Evolutionary conservation across 148 eudicot species (phyloP), one percentile per base, ranked within the genome.

Genomic region (Rhododendron molle): DNA sequence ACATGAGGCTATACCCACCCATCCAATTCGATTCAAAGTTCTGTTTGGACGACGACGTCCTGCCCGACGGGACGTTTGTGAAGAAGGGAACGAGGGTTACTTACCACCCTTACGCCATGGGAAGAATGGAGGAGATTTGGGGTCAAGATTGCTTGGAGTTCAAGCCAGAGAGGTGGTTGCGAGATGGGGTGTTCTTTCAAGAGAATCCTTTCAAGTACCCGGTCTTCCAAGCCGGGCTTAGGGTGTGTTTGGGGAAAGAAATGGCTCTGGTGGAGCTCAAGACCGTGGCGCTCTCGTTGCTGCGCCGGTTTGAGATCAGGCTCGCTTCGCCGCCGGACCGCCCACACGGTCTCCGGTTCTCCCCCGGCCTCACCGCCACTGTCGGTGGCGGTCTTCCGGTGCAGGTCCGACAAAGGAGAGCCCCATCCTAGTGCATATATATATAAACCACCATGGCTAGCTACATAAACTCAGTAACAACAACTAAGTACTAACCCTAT

Each of bases 91-190:
- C 84, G n/a, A 90, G 96, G 88, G 95, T 93, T 18, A 92, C 95
- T 16, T 95, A 93, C 69, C 98, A 95, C 77, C 91, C 95, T 1
- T 95, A 93, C 15, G 96, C 98, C 0, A 95, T 93, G 96, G 98
- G 95, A 3, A 88, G 98, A 28, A 95, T 95, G 94, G 91, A 91
- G 82, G 86, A 82, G 9, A 87, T 93, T 32, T 95, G 98, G 98
- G 96, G 98, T 0, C 76, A 87, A 26, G 93, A 95, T 86, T 93
- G 89, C 81, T 82, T 89, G 81, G 91, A 92, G 81, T 95, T 93
- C 74, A 95, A 89, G 88, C 98, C 98, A 1, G 92, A 91, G 52
- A 91, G 98, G 76, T 95, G 98, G 98, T 81, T 95, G 43, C 87
- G 80, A 83, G 87, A 92, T 73, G 94, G 96, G 1, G 78, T 87